A percentile compares a stretch with the other conserved stretches of the same genome.
Evolutionary conservation across 805 yeast species (phyloP).

Genomic region (Ogataea dorogensis): DNA sequence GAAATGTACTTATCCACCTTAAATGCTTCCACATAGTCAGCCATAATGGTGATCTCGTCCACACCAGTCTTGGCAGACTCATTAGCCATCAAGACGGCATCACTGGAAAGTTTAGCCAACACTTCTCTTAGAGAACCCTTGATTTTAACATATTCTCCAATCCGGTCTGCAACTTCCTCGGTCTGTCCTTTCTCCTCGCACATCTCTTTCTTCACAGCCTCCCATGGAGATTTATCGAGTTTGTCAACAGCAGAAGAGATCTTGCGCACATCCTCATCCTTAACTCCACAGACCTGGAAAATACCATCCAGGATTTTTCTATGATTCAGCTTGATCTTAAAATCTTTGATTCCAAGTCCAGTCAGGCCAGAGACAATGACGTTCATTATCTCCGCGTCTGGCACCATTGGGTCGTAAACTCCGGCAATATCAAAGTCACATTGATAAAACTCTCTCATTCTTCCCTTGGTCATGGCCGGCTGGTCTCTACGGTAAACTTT

Average conservation of each 20-base stretch:
- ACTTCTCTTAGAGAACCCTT: constrained; percentile 73
- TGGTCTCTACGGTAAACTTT: constrained; percentile 99
- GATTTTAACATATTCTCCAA: constrained; percentile 86
- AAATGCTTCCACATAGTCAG: constrained; percentile 80
- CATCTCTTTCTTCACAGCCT: constrained; percentile 88
- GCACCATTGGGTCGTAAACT: constrained; percentile 86
- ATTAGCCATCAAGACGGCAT: constrained; percentile 59
- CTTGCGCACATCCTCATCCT: constrained; percentile 89
- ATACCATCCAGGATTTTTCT: constrained; percentile 95
- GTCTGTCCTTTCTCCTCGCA: constrained; percentile 85
- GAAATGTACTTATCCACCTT: constrained; percentile 65
- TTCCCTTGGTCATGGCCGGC: constrained; percentile 99
- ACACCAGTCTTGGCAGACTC: constrained; percentile 79
- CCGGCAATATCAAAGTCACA: constrained; percentile 99
- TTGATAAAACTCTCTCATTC: constrained; percentile 99
- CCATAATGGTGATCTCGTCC: constrained; percentile 71
- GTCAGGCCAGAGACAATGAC: constrained; percentile 82
- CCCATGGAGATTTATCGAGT: constrained; percentile 95
- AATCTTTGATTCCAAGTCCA: constrained; percentile 80
- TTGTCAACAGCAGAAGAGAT: constrained; percentile 96
- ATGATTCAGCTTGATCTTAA: constrained; percentile 91
- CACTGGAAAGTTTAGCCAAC: constrained; percentile 51
- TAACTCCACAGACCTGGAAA: constrained; percentile 92
- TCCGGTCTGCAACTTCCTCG: constrained; percentile 88
- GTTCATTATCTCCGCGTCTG: constrained; percentile 88